Evolutionary conservation across 2,329 filamentous ascomycete species (phyloP).

Genomic region (Plectosphaerella sp.): DNA sequence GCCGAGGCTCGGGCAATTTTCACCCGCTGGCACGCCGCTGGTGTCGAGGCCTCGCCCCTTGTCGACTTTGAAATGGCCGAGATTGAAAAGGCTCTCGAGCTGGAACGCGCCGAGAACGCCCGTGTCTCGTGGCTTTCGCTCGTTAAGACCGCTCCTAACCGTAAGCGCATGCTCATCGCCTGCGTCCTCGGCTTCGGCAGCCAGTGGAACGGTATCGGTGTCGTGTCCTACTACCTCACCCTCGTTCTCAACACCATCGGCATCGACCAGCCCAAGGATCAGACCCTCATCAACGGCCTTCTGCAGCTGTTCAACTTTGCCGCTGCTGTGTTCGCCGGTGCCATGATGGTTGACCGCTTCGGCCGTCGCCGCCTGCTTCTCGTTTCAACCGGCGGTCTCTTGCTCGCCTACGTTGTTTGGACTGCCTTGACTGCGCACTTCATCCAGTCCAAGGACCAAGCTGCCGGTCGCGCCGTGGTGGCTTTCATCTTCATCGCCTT

Average conservation of each 20-base stretch:
- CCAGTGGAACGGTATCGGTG: slow-evolving; percentile 21
- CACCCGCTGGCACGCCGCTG: slow-evolving; percentile 44
- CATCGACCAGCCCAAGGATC: slow-evolving; percentile 23
- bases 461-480: slow-evolving; percentile 21
- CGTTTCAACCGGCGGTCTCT: slow-evolving; percentile 23
- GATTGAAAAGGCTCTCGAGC: slow-evolving; percentile 34
- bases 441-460: background rate
- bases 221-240: slow-evolving; percentile 33
- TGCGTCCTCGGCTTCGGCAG: slow-evolving; percentile 18
- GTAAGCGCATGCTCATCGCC: slow-evolving; percentile 18
- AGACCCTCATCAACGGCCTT: slow-evolving; percentile 32
- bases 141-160: slow-evolving; percentile 21
- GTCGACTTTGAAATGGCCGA: slow-evolving; percentile 33
- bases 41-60: slow-evolving; percentile 33
- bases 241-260: slow-evolving; percentile 28
- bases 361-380: slow-evolving; percentile 32
- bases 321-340: slow-evolving; percentile 22
- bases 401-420: slow-evolving; percentile 24
- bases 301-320: slow-evolving; percentile 23
- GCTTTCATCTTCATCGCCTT: slow-evolving; percentile 32
- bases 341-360: slow-evolving; percentile 30
- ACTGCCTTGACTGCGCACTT: slow-evolving; percentile 20
- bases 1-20: slow-evolving; percentile 49
- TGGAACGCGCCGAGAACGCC: slow-evolving; percentile 45
- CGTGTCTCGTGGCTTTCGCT: slow-evolving; percentile 19